Percentiles rank a stretch among this genome's conserved stretches.
These are phyloP conservation scores for Clavispora phyllophila DNA, from an alignment of 805 yeast species.

Conservation along the genomic window DNA sequence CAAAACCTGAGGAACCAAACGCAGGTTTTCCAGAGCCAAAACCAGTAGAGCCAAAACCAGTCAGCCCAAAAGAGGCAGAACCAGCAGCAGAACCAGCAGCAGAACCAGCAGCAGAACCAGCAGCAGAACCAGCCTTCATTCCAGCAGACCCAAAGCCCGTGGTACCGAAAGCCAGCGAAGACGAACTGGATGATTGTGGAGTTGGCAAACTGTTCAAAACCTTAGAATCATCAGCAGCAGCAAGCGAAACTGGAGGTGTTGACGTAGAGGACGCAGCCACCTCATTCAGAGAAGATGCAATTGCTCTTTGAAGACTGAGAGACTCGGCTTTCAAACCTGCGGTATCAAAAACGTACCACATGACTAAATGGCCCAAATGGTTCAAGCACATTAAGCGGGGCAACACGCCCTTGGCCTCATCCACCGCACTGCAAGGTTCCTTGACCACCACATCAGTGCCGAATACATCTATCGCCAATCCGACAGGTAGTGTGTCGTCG, in stretches of 20 bases:
- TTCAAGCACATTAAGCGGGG: constrained; percentile 65
- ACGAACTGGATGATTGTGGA: neutral
- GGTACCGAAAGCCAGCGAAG: constrained; percentile 3
- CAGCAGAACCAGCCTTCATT: neutral
- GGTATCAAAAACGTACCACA: constrained; percentile 62
- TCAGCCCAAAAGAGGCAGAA: constrained; percentile 1
- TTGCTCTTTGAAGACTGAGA: constrained; percentile 7
- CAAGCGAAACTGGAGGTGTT: neutral
- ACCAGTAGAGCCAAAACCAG: constrained; percentile 18
- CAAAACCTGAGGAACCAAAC: constrained; percentile 7
- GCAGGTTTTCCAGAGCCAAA: neutral
- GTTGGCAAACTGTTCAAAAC: neutral
- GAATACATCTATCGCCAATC: constrained; percentile 58
- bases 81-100: neutral
- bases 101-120: neutral
- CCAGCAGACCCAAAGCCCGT: constrained; percentile 18
- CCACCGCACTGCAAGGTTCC: constrained; percentile 56
- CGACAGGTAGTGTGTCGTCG: constrained; percentile 68
- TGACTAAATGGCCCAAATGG: constrained; percentile 54
- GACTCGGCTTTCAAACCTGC: constrained; percentile 39
- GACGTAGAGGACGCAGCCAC: neutral
- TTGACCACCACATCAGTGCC: constrained; percentile 34
- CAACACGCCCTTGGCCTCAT: constrained; percentile 47
- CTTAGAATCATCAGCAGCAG: neutral
- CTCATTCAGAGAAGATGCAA: neutral